Evolutionary conservation across 306 rosid species (phyloP), one percentile per base, ranked within the genome.

Genomic region (Nissolia schottii): DNA sequence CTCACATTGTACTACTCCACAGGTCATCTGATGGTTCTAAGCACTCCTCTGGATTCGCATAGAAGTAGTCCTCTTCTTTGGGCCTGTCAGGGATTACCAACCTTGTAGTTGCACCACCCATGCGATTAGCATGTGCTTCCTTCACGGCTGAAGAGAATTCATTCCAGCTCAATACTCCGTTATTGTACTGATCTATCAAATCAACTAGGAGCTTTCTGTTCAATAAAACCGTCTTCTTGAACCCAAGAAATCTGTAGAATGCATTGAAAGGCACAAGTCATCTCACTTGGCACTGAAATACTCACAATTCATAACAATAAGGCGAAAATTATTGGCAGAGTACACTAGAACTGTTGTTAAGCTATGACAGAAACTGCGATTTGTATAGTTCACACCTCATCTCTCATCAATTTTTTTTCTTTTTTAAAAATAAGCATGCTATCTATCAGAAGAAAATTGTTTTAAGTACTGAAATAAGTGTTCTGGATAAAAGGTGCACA

Each of bases 1-100:
- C 76, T 90, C 87, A 90, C 35, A 82, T 49, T 54, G 75, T 69
- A 65, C 90, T 93, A 70, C 85, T 88, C 80, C 80, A 80, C 20
- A 11, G 73, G 46, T 87, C 83, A 10, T 88, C 88, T 45, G 77
- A 61, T 3, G 65, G 71, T 72, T 73, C 87, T 66, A 93, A 79
- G 74, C 98, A 93, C 83, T 93, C 98, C 57, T 88, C 91, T 9
- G 98, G 98, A 67, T 93, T 93, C 76, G 97, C 81, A 48, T 88
- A 85, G 83, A 93, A 93, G 67, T 87, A 90, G 66, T 88, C 96
- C 83, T 93, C 98, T 72, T 93, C 98, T 78, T 93, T 93, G 12
- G 98, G 98, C 71, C 87, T 81, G 71, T 93, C 96, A 12, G 94
- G 93, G 66, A 90, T 90, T 53, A 85, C 85, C 80, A 85, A 75